A percentile compares a stretch with the other conserved stretches of the same genome.
phyloP scores from a whole-genome alignment of 768 basidiomycete genomes.

The Lactarius tabidus region DNA sequence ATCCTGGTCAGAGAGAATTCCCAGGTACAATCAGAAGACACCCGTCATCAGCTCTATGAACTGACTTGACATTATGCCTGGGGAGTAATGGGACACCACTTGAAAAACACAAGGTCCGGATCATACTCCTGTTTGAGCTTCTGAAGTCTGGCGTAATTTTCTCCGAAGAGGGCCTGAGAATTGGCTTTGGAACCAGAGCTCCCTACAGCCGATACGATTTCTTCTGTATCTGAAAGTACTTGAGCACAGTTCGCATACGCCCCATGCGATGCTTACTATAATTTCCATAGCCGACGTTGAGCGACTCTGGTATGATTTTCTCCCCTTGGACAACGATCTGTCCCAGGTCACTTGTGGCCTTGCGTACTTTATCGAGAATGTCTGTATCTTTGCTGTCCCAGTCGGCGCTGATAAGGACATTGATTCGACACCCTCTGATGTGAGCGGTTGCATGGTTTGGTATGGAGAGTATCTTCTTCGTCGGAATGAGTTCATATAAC shows the following conservation, averaged over 20 bases:
- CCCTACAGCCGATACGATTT: not conserved
- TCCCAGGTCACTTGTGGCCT: conserved; percentile 4
- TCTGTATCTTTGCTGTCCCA: conserved; percentile 14
- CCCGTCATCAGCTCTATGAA: not conserved
- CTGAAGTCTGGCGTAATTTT: conserved; percentile 41
- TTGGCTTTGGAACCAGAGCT: conserved; percentile 24
- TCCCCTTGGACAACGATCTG: conserved; percentile 11
- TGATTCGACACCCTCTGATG: conserved; percentile 11
- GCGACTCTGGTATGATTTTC: conserved; percentile 9
- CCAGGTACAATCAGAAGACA: not conserved
- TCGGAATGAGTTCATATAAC: conserved; percentile 15
- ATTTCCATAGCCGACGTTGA: conserved; percentile 22
- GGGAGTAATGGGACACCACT: conserved; percentile 45
- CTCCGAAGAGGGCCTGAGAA: conserved; percentile 35
- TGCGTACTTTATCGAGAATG: conserved; percentile 12
- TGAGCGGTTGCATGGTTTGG: conserved; percentile 22
- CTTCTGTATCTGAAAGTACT: not conserved
- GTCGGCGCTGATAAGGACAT: not conserved
- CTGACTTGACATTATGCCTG: conserved; percentile 6
- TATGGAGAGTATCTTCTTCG: conserved; percentile 20
- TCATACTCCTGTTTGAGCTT: conserved; percentile 42
- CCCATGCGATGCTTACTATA: conserved; percentile 15
- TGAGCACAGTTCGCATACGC: not conserved
- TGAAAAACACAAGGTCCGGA: conserved; percentile 42
- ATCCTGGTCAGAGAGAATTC: not conserved